Percentiles rank a stretch among this genome's conserved stretches.
phyloP scores from a whole-genome alignment of 305 asterid genomes.

The Fraxinus sp. region DNA sequence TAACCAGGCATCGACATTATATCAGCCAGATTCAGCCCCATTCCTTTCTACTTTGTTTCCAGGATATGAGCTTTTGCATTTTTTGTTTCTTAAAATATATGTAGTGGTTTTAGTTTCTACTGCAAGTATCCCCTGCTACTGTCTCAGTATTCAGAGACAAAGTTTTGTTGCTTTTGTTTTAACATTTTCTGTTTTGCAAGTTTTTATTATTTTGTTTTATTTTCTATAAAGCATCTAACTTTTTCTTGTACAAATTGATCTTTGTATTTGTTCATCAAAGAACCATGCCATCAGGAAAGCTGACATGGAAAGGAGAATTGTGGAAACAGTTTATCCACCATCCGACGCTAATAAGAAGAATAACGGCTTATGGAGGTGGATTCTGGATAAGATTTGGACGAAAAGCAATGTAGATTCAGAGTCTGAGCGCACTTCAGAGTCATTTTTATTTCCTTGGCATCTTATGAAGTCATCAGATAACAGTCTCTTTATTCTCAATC shows the following conservation, averaged over 20 bases:
- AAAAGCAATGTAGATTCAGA: conserved; percentile 32
- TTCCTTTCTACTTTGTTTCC: background rate
- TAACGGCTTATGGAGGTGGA: conserved; percentile 61
- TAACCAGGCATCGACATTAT: background rate
- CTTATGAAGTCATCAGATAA: conserved; percentile 52
- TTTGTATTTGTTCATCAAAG: conserved; percentile 39
- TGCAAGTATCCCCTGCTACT: background rate
- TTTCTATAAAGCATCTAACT: conserved; percentile 3
- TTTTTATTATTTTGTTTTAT: background rate
- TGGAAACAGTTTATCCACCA: conserved; percentile 71
- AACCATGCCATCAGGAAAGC: conserved; percentile 95
- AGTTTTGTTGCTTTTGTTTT: background rate
- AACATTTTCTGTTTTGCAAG: background rate
- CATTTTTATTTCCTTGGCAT: conserved; percentile 89
- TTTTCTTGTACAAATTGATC: conserved; percentile 21
- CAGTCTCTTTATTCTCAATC: conserved; percentile 59
- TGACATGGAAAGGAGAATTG: conserved; percentile 67
- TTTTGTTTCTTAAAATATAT: background rate
- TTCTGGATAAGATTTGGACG: conserved; percentile 59
- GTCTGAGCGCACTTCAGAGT: conserved; percentile 48
- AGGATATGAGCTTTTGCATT: background rate
- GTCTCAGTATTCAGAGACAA: background rate
- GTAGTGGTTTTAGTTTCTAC: background rate
- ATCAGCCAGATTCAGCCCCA: background rate
- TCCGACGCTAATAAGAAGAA: conserved; percentile 33